A percentile compares a stretch with the other conserved stretches of the same genome.
phyloP scores from a whole-genome alignment of 2,329 filamentous ascomycete genomes.

The Nemania serpens region DNA sequence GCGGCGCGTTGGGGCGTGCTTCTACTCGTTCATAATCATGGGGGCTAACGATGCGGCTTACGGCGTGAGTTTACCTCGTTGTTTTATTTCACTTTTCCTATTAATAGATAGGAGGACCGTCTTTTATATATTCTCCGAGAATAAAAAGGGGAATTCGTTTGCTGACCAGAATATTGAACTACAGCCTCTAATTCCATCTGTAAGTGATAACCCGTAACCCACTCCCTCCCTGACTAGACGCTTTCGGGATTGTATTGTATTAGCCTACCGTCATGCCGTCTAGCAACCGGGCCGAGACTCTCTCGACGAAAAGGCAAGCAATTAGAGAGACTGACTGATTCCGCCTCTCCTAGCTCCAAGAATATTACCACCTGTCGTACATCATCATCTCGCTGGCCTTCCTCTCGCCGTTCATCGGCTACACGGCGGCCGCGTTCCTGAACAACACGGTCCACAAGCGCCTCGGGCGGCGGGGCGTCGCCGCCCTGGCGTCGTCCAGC shows the following conservation, averaged over 20 bases:
- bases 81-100: too few relatives aligned
- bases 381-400: conserved; percentile 55
- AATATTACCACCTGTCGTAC: conserved; percentile 52
- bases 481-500: conserved; percentile 60
- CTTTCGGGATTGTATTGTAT: too few relatives aligned
- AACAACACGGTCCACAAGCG: conserved; percentile 49
- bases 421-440: conserved; percentile 50
- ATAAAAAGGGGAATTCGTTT: neutral
- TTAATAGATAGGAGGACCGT: too few relatives aligned
- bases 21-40: conserved; percentile 62
- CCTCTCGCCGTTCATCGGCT: conserved; percentile 52
- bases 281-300: too few relatives aligned
- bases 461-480: conserved; percentile 69
- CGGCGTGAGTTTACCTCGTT: conserved; percentile 54
- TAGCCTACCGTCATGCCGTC: too few relatives aligned
- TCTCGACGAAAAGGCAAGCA: too few relatives aligned
- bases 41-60: conserved; percentile 64
- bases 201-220: conserved; percentile 37
- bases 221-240: too few relatives aligned
- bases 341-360: conserved; percentile 47
- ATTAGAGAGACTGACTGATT: too few relatives aligned
- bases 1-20: conserved; percentile 55
- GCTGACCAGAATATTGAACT: neutral
- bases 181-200: conserved; percentile 57
- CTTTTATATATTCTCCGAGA: too few relatives aligned